phyloP scores from a whole-genome alignment of 2,329 filamentous ascomycete genomes.

The Cladophialophora immunda region DNA sequence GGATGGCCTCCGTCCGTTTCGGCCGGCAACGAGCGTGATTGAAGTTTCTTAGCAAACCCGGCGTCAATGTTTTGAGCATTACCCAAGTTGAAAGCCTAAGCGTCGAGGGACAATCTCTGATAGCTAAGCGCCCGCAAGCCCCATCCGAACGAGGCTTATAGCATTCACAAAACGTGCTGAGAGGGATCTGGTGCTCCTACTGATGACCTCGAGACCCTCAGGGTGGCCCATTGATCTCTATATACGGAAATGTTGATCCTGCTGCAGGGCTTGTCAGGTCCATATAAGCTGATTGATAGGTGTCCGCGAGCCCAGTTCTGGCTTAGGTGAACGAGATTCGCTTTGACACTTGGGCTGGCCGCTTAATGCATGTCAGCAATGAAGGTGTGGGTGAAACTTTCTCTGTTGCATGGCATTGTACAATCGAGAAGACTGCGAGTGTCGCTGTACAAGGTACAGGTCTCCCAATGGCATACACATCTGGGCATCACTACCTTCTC shows the following conservation, averaged over 20 bases:
- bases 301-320: background rate
- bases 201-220: background rate
- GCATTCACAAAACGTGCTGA: background rate
- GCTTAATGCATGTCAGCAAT: background rate
- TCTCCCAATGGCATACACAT: background rate
- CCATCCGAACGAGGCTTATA: background rate
- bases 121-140: background rate
- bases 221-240: background rate
- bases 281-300: constrained; percentile 1
- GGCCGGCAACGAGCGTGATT: background rate
- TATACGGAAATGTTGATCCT: background rate
- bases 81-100: background rate
- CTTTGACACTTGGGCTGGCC: background rate
- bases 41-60: background rate
- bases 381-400: background rate
- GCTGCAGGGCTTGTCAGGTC: background rate
- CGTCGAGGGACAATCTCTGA: background rate
- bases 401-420: background rate
- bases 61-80: background rate
- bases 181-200: background rate
- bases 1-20: background rate
- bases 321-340: background rate
- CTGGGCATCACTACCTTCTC: background rate
- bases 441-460: background rate
- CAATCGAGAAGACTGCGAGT: background rate